Evolutionary conservation across 139 green algal species (phyloP).

Genomic region (Raphidocelis subcapitata): DNA sequence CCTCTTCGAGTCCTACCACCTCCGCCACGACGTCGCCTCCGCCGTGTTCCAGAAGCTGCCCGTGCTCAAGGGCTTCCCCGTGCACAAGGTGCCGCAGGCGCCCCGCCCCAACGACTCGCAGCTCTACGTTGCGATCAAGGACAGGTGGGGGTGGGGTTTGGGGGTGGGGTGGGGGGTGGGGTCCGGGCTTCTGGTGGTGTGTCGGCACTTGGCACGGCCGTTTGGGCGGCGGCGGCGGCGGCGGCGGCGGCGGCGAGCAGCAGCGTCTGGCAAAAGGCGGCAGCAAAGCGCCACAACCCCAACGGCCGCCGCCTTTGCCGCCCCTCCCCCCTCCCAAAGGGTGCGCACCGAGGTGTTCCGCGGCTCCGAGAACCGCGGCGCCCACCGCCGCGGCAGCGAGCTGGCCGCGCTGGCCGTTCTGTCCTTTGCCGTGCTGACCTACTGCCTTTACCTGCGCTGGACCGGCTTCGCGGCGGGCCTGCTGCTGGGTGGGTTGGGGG

Average conservation of each 20-base stretch:
- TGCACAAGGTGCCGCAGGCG: slow-evolving; percentile 61
- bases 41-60: slow-evolving; percentile 55
- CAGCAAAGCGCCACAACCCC: too few species aligned
- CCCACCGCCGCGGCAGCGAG: slow-evolving; percentile 70
- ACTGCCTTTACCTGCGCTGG: slow-evolving; percentile 52
- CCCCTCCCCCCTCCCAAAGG: slow-evolving; percentile 33
- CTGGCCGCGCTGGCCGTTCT: slow-evolving; percentile 61
- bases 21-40: slow-evolving; percentile 51
- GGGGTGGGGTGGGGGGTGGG: too few species aligned
- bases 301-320: too few species aligned
- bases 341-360: slow-evolving; percentile 79
- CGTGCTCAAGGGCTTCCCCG: slow-evolving; percentile 71
- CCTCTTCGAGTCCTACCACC: slow-evolving; percentile 71
- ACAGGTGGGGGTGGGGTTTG: background rate
- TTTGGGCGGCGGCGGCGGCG: too few species aligned
- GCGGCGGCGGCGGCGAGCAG: too few species aligned
- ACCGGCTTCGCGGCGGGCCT: slow-evolving; percentile 58
- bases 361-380: slow-evolving; percentile 58
- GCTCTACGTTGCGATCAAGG: background rate
- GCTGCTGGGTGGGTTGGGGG: slow-evolving; percentile 46
- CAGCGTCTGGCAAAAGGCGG: too few species aligned
- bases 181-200: too few species aligned
- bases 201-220: too few species aligned
- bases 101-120: slow-evolving; percentile 70
- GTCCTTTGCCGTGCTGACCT: slow-evolving; percentile 49